Base-by-base conservation (phyloP, 139 green algal genomes). In the Desmodesmus armatus region DNA sequence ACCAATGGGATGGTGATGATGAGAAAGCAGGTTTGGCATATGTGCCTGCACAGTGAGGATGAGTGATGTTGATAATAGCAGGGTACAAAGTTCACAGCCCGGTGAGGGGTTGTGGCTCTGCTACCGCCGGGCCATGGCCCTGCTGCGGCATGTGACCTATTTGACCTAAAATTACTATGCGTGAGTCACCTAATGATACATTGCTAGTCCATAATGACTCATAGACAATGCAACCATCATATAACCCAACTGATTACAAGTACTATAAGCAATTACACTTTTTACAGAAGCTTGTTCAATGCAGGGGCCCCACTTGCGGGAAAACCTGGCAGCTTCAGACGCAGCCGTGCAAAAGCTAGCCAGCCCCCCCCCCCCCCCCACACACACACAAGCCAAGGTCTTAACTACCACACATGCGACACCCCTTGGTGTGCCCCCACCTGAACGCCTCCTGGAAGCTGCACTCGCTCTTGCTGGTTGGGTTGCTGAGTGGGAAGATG, bases 401-500 rank as follows among this genome's bases (percentile, higher is more conserved):
- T 21, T 7, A 21, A 55, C 13, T 7, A 13, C 47, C 47, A 55
- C 13, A 7, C n/a, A n/a, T n/a, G n/a, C n/a, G n/a, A n/a, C n/a
- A n/a, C n/a, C n/a, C n/a, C n/a, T n/a, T n/a, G n/a, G n/a, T n/a
- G n/a, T n/a, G n/a, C n/a, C n/a, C 67, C 29, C 77, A 93, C 85
- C 63, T 80, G 71, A 82, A 85, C 0, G 90, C 88, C 70, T 94
- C 63, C 73, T 93, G 29, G 37, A 89, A 94, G 0, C 93, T 98
- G 95, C 95, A 98, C 93, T 99, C 96, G 25, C 92, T 88, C 76
- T 96, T 93, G 71, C 78, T 91, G 27, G 96, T 99, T 47, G 96
- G 96, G 87, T 99, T 99, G 85, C 91, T 96, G 35, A 99, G 89
- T 0, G 96, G 92, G 74, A 99, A 96, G 39, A 99, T 94, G 77